Evolutionary conservation across 2,329 filamentous ascomycete genomes (phyloP).

Genomic region (Eutypella sp.): DNA sequence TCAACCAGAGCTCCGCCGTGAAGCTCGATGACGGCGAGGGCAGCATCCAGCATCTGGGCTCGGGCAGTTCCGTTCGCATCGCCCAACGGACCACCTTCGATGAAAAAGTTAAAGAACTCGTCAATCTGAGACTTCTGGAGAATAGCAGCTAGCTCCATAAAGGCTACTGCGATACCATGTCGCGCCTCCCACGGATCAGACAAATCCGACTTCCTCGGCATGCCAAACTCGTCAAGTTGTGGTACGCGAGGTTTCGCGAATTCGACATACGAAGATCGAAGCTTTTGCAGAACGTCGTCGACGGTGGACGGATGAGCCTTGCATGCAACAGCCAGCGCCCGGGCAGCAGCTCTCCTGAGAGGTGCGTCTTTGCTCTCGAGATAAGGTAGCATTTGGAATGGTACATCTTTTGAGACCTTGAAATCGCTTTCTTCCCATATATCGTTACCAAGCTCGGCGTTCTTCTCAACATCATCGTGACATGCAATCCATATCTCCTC

Average conservation of each 20-base stretch:
- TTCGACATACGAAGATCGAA: slow-evolving; percentile 69
- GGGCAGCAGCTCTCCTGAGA: slow-evolving; percentile 76
- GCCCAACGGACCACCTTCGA: slow-evolving; percentile 80
- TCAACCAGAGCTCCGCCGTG: slow-evolving; percentile 82
- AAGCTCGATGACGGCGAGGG: slow-evolving; percentile 71
- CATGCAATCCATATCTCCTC: slow-evolving; percentile 91
- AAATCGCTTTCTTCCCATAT: slow-evolving; percentile 96
- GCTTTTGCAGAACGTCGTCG: slow-evolving; percentile 53
- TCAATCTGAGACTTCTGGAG: slow-evolving; percentile 68
- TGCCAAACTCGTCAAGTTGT: slow-evolving; percentile 86
- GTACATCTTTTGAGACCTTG: slow-evolving; percentile 59
- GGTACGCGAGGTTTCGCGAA: slow-evolving; percentile 78
- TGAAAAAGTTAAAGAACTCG: slow-evolving; percentile 76
- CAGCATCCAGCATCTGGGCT: slow-evolving; percentile 86
- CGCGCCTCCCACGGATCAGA: slow-evolving; percentile 88
- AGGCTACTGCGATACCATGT: slow-evolving; percentile 82
- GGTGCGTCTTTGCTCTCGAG: slow-evolving; percentile 75
- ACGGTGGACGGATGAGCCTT: slow-evolving; percentile 56
- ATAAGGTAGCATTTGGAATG: slow-evolving; percentile 68
- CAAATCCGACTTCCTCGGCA: slow-evolving; percentile 84
- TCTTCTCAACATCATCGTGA: slow-evolving; percentile 87
- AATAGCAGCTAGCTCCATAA: slow-evolving; percentile 70
- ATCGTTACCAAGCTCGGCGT: slow-evolving; percentile 72
- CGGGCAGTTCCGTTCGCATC: slow-evolving; percentile 75
- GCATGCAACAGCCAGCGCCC: slow-evolving; percentile 72